Evolutionary conservation across 2,329 filamentous ascomycete species (phyloP), one percentile per base, ranked within the genome.

Genomic region (Alternaria tenuissima): DNA sequence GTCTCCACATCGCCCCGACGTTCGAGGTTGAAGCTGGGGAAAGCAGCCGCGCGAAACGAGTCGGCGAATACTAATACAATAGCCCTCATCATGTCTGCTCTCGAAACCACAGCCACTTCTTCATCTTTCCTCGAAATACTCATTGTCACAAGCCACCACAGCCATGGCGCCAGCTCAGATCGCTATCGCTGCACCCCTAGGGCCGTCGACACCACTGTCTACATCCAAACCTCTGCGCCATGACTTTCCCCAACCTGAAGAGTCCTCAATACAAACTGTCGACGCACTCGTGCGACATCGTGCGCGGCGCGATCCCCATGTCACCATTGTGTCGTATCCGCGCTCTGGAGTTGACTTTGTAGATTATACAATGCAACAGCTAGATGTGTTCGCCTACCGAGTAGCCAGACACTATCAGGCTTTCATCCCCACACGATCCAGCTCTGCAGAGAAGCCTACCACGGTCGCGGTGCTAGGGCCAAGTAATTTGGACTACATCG

Each of bases 401-500:
- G 61, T 68, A 26, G 64, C 69, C 18, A 48, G 70, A 32, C 63
- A 73, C 51, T 70, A 71, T 42, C 59, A 72, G 44, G 32, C 57
- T 49, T 64, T 64, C 46, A 69, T 73, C 18, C 67, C 67, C 16
- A 59, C 65, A 26, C 56, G 67, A 49, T 46, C 24, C 9, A 61
- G 62, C 36, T 66, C 68, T 8, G 42, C 54, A 28, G 46, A 49
- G 16, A 65, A 60, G 32, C 70, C 68, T 12, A 67, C 66, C 4
- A 69, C 67, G 3, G 79, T 87, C n/a, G 84, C 82, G 0, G 63
- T 88, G 3, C 75, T 88, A 2, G 85, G 84, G 0, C 79, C 81
- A 0, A 86, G 85, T 3, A 84, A 85, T 61, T 79, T 88, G 14
- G 83, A 86, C 55, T 87, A 86, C 65, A 75, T 87, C 9, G 74